Evolutionary conservation across 2,329 filamentous ascomycete genomes (phyloP), one percentile per base, ranked within the genome.

Genomic region (Aspergillus ibericus): DNA sequence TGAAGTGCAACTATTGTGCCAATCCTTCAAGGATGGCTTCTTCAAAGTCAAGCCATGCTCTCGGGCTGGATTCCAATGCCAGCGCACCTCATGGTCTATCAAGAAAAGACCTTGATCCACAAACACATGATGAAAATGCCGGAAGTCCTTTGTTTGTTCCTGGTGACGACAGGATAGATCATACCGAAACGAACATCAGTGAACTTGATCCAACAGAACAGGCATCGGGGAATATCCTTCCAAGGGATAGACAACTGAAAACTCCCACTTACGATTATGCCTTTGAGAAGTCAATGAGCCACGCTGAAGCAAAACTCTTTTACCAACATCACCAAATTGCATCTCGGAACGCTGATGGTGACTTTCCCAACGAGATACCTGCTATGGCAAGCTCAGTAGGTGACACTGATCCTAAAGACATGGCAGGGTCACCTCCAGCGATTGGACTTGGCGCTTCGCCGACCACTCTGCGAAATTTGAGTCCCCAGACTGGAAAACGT

Each of bases 261-360:
- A 96, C 92, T 8, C 91, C 93, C 18, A 96, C 92, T 72, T 97
- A 96, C 78, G 93, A 97, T 75, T 92, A 93, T 70, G 89, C 93
- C 53, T 90, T 91, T 54, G 95, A 99, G 77, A 96, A 95, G 69
- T 91, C 93, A 70, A 90, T 96, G 87, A 96, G 89, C 70, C 92
- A 96, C 75, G 88, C 91, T 25, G 95, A 99, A 73, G 91, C 93
- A 59, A 98, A 96, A 76, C 84, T 97, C 62, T 96, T 98, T 79
- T 99, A 96, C 75, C 93, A 97, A 78, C 85, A 91, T 65, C 92
- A 91, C 75, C 90, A 92, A 75, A 80, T 88, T 58, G 89, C 88
- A 62, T 81, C 77, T 40, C 80, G 72, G 58, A 71, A 67, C 58
- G 68, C 62, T 48, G 74, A 70, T 25, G 71, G 68, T 20, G 72